Conservation (phyloP, 2,329 filamentous ascomycete genomes). For the Erysiphe neolycopersici region DNA sequence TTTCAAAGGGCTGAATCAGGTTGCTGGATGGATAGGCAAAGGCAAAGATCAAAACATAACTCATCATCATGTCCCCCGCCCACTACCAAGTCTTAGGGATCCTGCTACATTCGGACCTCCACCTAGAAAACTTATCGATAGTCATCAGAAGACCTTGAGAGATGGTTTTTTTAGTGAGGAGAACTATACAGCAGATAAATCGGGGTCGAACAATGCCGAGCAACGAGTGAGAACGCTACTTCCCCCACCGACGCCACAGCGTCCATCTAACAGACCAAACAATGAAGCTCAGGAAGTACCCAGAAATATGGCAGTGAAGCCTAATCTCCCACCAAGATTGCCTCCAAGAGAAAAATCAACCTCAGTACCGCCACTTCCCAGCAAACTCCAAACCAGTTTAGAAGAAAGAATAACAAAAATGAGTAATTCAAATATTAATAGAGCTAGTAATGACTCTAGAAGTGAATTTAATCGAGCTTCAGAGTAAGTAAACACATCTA, state of each 20-base stretch:
- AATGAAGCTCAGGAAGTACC: slow-evolving; percentile 30
- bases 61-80: slow-evolving; percentile 14
- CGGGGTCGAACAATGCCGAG: slow-evolving; percentile 12
- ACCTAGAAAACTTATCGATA: slow-evolving; percentile 23
- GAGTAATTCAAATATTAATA: neutral
- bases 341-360: slow-evolving; percentile 19
- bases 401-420: neutral
- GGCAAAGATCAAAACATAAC: slow-evolving; percentile 7
- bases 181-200: slow-evolving; percentile 10
- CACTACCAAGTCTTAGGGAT: slow-evolving; percentile 33
- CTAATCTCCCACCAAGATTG: slow-evolving; percentile 29
- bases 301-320: slow-evolving; percentile 7
- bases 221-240: slow-evolving; percentile 5
- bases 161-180: slow-evolving; percentile 1
- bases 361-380: too few relatives aligned
- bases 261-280: slow-evolving; percentile 31
- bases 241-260: slow-evolving; percentile 29
- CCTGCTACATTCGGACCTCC: slow-evolving; percentile 38
- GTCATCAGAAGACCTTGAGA: slow-evolving; percentile 11
- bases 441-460: slow-evolving; percentile 18
- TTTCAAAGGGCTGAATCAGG: slow-evolving; percentile 13
- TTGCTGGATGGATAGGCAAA: slow-evolving; percentile 15
- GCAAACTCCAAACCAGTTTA: neutral
- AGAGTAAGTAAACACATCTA: slow-evolving; percentile 6
- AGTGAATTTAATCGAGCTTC: slow-evolving; percentile 27